phyloP scores from a whole-genome alignment of 176 grass and related monocot genomes.

The Bothriochloa decipiens region DNA sequence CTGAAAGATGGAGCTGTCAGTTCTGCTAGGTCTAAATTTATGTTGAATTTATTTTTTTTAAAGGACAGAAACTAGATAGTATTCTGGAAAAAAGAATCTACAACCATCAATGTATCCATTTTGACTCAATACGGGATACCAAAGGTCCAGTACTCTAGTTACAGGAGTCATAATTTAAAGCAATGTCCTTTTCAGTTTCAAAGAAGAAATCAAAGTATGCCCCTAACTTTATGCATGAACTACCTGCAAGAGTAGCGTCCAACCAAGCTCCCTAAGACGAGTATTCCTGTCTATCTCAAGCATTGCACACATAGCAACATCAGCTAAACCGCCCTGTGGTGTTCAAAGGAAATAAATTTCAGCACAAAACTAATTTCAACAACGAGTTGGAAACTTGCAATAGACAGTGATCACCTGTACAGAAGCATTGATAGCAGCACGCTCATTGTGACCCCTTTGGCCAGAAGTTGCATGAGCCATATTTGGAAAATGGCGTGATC shows the following conservation, averaged over 20 bases:
- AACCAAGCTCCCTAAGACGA: conserved; percentile 84
- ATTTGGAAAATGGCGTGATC: conserved; percentile 68
- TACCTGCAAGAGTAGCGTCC: conserved; percentile 93
- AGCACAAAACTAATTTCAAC: conserved; percentile 1
- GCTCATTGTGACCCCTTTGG: conserved; percentile 81
- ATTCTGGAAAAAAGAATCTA: background rate
- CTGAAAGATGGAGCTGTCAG: conserved; percentile 52
- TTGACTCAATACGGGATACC: too few species aligned
- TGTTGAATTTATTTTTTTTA: background rate
- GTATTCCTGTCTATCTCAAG: conserved; percentile 80
- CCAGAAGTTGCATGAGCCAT: conserved; percentile 45
- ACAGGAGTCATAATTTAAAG: too few species aligned
- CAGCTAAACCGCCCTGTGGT: conserved; percentile 91
- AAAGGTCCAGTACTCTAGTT: too few species aligned
- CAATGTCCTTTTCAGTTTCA: too few species aligned
- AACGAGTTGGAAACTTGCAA: background rate
- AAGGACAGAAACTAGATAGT: background rate
- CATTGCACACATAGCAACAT: conserved; percentile 99
- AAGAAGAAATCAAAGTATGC: too few species aligned
- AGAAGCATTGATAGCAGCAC: conserved; percentile 97
- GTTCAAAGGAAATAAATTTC: conserved; percentile 35
- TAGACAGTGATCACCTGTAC: conserved; percentile 74
- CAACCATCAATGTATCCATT: too few species aligned
- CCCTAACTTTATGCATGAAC: conserved; percentile 14
- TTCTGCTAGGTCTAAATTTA: background rate